phyloP scores from a whole-genome alignment of 2,329 filamentous ascomycete species.

The Calonectria crousiana region DNA sequence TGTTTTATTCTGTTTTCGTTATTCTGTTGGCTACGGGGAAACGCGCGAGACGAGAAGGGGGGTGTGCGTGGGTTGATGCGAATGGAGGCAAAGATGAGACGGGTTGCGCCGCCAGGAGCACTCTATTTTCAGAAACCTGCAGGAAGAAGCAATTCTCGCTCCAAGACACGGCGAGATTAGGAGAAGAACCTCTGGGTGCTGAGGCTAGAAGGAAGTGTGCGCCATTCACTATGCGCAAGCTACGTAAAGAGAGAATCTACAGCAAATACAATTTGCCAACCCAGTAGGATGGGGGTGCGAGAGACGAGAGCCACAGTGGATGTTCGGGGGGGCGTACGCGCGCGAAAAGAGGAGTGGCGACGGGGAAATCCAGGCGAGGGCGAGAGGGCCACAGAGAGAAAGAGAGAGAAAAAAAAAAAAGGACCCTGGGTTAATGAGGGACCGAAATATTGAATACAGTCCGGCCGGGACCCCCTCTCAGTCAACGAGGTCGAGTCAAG shows the following conservation, averaged over 20 bases:
- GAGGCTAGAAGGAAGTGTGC: background rate
- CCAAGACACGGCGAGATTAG: background rate
- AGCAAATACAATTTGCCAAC: background rate
- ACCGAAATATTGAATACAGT: background rate
- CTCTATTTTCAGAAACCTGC: background rate
- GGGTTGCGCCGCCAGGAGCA: background rate
- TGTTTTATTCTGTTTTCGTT: background rate
- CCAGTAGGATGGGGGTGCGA: background rate
- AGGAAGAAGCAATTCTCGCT: background rate
- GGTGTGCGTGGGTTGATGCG: background rate
- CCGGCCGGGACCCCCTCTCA: background rate
- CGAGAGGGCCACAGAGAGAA: background rate
- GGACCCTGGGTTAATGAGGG: background rate
- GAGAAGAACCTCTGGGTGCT: background rate
- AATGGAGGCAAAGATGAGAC: slow-evolving; percentile 4
- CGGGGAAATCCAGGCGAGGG: background rate
- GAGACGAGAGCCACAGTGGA: background rate
- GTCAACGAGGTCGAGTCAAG: background rate
- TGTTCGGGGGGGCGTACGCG: background rate
- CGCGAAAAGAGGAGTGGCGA: background rate
- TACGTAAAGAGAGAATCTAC: background rate
- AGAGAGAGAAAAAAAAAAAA: background rate
- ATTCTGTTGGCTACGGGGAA: background rate
- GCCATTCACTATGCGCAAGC: background rate
- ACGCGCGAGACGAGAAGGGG: no score